Evolutionary conservation across 2,329 filamentous ascomycete species (phyloP), one percentile per base, ranked within the genome.

Genomic region (Colletotrichum graminicola): DNA sequence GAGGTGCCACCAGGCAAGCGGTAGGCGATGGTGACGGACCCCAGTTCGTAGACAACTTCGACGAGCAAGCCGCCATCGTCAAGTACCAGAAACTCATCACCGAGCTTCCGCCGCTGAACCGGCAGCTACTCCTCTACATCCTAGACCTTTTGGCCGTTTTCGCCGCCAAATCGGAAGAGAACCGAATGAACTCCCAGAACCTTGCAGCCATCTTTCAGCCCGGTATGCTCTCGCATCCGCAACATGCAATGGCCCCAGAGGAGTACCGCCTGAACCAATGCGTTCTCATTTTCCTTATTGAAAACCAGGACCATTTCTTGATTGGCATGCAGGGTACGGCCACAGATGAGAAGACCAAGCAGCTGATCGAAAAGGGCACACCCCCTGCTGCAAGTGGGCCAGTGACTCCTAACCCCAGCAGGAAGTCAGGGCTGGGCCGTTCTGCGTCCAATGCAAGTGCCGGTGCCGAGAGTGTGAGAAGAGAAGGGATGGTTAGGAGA

Each of bases 271-370:
- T 99, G 7, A 98, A 97, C 79, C 96, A 99, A 85, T 95, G 96
- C 77, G 95, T 99, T 26, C 88, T 99, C 74, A 97, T 99, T 62
- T 99, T 99, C 81, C 84, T 99, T 76, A 99, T 99, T 75, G 95
- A 98, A 79, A 97, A 99, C 77, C 96, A 99, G 80, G 96, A 99
- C 78, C 94, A 97, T 81, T 99, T 99, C 85, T 85, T 99, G 75
- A 97, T 99, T 74, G 96, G 96, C 66, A 99, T 99, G 96, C 94
- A 94, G 79, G 96, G 96, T 55, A 98, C 95, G n/a, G 95, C 91
- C n/a, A 93, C 95, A n/a, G 95, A 98, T 78, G 94, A 97, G 78
- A 91, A 88, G 78, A 91, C 89, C 1, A 87, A 88, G 75, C 84
- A 88, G 76, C 87, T 89, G 76, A 87, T 92, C 54, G 86, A 90